A percentile compares a stretch with the other conserved stretches of the same genome.
phyloP scores from a whole-genome alignment of 2,329 filamentous ascomycete genomes.

The Colletotrichum australisinense region DNA sequence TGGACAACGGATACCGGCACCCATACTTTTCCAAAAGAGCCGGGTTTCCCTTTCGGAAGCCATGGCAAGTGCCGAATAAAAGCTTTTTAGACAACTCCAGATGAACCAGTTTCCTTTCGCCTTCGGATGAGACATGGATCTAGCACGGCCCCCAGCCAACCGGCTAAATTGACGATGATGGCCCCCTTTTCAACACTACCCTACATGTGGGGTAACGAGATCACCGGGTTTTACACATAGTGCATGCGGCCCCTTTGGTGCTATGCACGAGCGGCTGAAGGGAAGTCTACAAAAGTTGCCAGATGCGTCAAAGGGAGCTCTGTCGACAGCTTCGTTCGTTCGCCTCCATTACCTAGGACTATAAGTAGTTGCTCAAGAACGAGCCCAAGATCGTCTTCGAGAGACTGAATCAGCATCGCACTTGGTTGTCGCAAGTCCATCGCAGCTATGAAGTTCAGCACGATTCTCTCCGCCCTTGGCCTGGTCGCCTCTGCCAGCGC shows the following conservation, averaged over 20 bases:
- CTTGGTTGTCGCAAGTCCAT: background rate
- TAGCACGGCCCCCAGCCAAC: background rate
- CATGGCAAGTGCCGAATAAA: constrained; percentile 24
- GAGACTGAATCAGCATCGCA: background rate
- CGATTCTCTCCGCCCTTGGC: constrained; percentile 28
- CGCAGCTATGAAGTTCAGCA: constrained; percentile 30
- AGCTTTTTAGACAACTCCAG: constrained; percentile 6
- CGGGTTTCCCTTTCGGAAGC: background rate
- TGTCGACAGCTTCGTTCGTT: background rate
- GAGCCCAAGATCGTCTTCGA: background rate
- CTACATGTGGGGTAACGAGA: constrained; percentile 22
- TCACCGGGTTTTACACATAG: constrained; percentile 22
- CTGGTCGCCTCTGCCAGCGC: constrained; percentile 38
- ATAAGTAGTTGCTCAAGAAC: background rate
- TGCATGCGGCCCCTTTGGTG: background rate
- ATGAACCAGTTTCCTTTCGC: constrained; percentile 11
- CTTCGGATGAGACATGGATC: background rate
- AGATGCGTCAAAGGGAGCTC: background rate
- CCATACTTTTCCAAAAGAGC: constrained; percentile 1
- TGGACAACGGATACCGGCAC: constrained; percentile 13
- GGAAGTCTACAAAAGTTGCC: constrained; percentile 19
- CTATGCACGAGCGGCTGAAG: background rate
- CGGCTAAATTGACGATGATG: constrained; percentile 21
- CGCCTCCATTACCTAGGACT: background rate
- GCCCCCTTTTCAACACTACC: constrained; percentile 12